Evolutionary conservation across 371 early-diverging fungal species (phyloP).

Genomic region (Conidiobolus coronatus): DNA sequence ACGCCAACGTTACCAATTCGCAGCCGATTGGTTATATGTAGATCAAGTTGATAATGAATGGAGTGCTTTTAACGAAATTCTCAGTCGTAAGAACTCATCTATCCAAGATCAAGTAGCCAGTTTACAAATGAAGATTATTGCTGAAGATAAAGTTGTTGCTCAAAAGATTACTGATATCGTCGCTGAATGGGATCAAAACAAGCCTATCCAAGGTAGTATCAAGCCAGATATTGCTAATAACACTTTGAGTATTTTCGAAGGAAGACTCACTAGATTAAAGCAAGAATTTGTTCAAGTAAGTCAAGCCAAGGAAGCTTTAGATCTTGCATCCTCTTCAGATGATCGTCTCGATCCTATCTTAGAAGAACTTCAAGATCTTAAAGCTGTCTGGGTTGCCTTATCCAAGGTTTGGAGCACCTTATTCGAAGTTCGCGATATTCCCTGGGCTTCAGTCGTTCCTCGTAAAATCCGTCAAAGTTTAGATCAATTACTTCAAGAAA

Average conservation of each 20-base stretch:
- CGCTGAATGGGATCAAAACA: slow-evolving; percentile 81
- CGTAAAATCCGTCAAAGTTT: slow-evolving; percentile 73
- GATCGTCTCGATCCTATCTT: slow-evolving; percentile 63
- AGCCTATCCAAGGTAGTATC: slow-evolving; percentile 88
- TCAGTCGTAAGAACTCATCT: slow-evolving; percentile 69
- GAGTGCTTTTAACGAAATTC: slow-evolving; percentile 87
- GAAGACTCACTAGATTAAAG: slow-evolving; percentile 53
- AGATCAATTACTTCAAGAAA: slow-evolving; percentile 53
- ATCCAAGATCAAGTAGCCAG: slow-evolving; percentile 80
- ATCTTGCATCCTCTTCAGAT: slow-evolving; percentile 39
- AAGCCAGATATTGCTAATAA: slow-evolving; percentile 67
- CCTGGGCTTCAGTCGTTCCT: slow-evolving; percentile 74
- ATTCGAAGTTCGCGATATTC: slow-evolving; percentile 61
- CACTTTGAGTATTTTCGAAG: slow-evolving; percentile 67
- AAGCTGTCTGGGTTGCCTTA: slow-evolving; percentile 80
- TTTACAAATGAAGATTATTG: slow-evolving; percentile 71
- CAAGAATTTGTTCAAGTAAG: slow-evolving; percentile 76
- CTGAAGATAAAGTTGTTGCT: slow-evolving; percentile 71
- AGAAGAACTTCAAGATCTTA: slow-evolving; percentile 84
- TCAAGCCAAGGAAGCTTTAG: slow-evolving; percentile 85
- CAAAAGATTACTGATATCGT: slow-evolving; percentile 64
- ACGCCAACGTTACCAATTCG: slow-evolving; percentile 82
- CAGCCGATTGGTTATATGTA: slow-evolving; percentile 81
- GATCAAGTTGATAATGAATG: slow-evolving; percentile 95
- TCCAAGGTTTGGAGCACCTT: slow-evolving; percentile 63